Evolutionary conservation across 352 stramenopile species (phyloP), one percentile per base, ranked within the genome.

Genomic region (Phytophthora litchii): DNA sequence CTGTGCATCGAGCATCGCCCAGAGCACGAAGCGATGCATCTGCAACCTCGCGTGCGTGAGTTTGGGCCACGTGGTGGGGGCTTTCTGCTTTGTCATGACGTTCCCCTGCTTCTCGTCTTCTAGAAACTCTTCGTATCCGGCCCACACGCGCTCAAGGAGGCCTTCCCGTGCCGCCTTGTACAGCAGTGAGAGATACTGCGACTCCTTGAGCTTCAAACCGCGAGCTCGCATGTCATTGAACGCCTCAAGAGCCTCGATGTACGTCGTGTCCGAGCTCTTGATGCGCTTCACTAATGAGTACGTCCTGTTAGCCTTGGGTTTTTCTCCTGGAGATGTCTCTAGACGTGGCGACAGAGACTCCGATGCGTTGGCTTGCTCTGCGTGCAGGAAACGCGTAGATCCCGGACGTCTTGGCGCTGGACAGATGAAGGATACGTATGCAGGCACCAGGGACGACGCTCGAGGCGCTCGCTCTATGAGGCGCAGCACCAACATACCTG

Each of bases 21-120:
- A 91, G 3, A 91, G 62, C 66, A 86, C 69, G 43, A 84, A 79
- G 35, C 81, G 78, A 29, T 78, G 64, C 64, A 91, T 76, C 47
- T 91, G 78, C 57, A 85, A 58, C 16, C 72, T 81, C 41, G 76
- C 54, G 6, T 66, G 57, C 27, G 74, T 68, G 41, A 83, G 55
- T 49, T 48, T 73, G 4, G 61, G 36, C 76, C 78, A 88, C 53
- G 72, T 80, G 16, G 67, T 64, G 32, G 46, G 47, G 1, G 71
- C 56, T 19, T 52, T 66, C 2, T 46, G 51, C 11, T 49, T 57
- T 14, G 48, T 40, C 20, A 54, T 12, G 21, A 88, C 64, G 10
- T 62, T 34, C 4, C 62, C 63, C 6, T 41, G 40, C 13, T 50
- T 56, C 37, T 86, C 74, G 12, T 80, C 68, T 13, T 59, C 54